Evolutionary conservation across 2,329 filamentous ascomycete genomes (phyloP).

Genomic region (Curvularia lunata): DNA sequence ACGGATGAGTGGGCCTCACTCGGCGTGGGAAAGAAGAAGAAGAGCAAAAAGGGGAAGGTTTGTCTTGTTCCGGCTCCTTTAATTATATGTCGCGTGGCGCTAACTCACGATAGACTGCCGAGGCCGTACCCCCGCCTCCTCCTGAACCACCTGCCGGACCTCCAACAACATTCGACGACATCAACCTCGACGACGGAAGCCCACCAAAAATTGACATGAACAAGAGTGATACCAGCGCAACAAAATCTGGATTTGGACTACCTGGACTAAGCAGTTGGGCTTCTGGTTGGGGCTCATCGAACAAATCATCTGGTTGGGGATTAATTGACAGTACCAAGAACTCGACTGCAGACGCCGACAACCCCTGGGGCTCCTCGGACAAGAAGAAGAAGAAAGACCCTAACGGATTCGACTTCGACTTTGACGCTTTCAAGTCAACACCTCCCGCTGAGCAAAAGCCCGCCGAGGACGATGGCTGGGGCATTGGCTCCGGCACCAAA

Average conservation of each 20-base stretch:
- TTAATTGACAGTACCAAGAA: slow-evolving; percentile 42
- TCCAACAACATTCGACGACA: slow-evolving; percentile 55
- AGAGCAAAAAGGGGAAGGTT: slow-evolving; percentile 51
- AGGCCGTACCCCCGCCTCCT: slow-evolving; percentile 38
- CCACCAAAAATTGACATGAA: slow-evolving; percentile 57
- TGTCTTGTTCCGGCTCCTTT: slow-evolving; percentile 40
- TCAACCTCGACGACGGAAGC: slow-evolving; percentile 52
- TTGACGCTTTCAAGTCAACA: slow-evolving; percentile 39
- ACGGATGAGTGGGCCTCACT: slow-evolving; percentile 43
- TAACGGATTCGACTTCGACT: slow-evolving; percentile 45
- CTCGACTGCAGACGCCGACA: slow-evolving; percentile 37
- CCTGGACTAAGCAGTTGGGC: slow-evolving; percentile 31
- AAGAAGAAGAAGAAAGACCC: slow-evolving; percentile 50
- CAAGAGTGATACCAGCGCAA: slow-evolving; percentile 45
- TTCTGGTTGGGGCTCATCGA: slow-evolving; percentile 36
- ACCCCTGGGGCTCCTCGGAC: slow-evolving; percentile 41
- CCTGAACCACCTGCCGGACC: slow-evolving; percentile 37
- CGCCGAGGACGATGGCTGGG: slow-evolving; percentile 42
- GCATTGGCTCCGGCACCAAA: slow-evolving; percentile 48
- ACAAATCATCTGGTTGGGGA: slow-evolving; percentile 32
- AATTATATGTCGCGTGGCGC: slow-evolving; percentile 37
- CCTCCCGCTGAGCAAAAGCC: slow-evolving; percentile 30
- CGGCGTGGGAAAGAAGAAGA: slow-evolving; percentile 43
- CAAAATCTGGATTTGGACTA: slow-evolving; percentile 38
- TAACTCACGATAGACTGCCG: slow-evolving; percentile 39